Base-by-base conservation (phyloP, 2,329 filamentous ascomycete genomes). In the Trichothecium roseum region DNA sequence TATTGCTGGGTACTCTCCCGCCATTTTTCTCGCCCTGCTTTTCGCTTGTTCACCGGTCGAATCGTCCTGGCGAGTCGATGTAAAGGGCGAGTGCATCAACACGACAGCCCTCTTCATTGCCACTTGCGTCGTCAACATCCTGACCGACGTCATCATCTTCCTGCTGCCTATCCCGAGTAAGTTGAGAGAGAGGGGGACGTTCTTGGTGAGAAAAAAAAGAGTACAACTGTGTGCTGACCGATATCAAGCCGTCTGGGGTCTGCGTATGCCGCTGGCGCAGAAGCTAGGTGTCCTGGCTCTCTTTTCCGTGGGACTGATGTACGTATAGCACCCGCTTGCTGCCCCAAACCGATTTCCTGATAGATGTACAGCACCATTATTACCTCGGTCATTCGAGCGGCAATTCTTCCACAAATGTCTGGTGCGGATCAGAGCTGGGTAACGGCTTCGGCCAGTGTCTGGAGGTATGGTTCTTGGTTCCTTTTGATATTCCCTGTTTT, bases 21-120 rank as follows among this genome's bases (percentile, higher is more conserved):
- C 42, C 18, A 53, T 63, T 17, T 51, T 54, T 18, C 49, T 62
- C 26, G 39, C 53, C 3, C 45, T 59, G 14, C 36, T 60, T 16
- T 57, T 64, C 26, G 53, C 56, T 2, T 64, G 62, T 41, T 41
- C 39, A 0, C 62, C 61, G 0, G 40, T 62, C 9, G 40, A 43
- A 5, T 48, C 42, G 10, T 45, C 44, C 5, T 64, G 53, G 48
- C 50, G 60, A 18, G 30, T 51, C 1, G 42, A 37, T 3, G 43
- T 53, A 5, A 51, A 30, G 40, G 64, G 41, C 39, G 48, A 32
- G n/a, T 72, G 68, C 38, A 53, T 72, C 29, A 52, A 66, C 32
- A 56, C 59, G 16, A 56, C 64, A n/a, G 50, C 57, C 2, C 59
- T 71, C 18, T 70, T 69, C 45, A 60, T 71, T 22, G 55, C 60